phyloP scores from a whole-genome alignment of 495 filamentous ascomycete species.

The Penicillium manginii region DNA sequence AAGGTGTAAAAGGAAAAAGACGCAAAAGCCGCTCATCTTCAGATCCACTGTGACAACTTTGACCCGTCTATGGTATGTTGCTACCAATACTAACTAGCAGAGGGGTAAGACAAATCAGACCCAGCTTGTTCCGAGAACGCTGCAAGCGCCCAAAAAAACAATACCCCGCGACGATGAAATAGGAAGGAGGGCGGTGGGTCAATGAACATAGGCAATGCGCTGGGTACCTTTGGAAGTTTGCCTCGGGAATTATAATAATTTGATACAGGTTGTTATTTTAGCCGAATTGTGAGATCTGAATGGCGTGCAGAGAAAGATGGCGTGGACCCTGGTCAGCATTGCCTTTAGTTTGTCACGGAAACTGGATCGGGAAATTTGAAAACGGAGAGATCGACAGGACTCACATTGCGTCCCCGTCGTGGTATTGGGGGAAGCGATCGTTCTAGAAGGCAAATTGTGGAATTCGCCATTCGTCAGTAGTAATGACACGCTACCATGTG shows the following conservation, averaged over 20 bases:
- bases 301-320: neutral
- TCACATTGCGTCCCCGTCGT: constrained; percentile 15
- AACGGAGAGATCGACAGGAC: constrained; percentile 16
- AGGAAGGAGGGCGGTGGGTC: constrained; percentile 1
- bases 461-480: neutral
- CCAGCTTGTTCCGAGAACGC: constrained; percentile 12
- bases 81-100: neutral
- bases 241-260: neutral
- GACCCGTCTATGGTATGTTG: neutral
- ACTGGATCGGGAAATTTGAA: constrained; percentile 17
- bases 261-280: neutral
- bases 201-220: constrained; percentile 2
- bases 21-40: constrained; percentile 2
- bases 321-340: neutral
- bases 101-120: constrained; percentile 6
- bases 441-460: constrained; percentile 15
- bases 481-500: too few species aligned
- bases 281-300: neutral
- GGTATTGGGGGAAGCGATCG: constrained; percentile 9
- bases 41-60: neutral
- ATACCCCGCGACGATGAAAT: neutral
- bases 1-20: constrained; percentile 11
- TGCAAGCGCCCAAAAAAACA: constrained; percentile 22
- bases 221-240: constrained; percentile 2
- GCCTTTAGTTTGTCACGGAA: constrained; percentile 8